Base-by-base conservation (phyloP, 768 basidiomycete species). In the Hygrophorus russula region DNA sequence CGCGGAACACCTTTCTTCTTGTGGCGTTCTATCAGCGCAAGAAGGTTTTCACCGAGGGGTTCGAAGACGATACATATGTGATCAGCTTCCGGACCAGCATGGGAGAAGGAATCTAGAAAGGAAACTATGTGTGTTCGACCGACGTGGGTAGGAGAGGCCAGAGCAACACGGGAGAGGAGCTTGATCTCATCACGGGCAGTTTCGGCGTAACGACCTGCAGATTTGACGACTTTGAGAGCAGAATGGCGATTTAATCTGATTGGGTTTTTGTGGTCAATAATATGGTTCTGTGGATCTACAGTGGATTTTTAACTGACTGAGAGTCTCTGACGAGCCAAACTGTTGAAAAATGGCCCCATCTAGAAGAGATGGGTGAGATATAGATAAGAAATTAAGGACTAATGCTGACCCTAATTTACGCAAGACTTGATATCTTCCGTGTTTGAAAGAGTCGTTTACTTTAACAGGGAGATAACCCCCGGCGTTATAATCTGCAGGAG, bases 151-250 rank as follows among this genome's bases (percentile, higher is more conserved):
- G 78, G 82, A 56, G 77, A 82, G 59, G 75, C 71, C 14, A 75
- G 70, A 42, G 75, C 69, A 4, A 93, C 82, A 51, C 80, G 80
- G 49, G 80, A 76, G 32, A 92, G 74, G 28, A 97, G 75, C 59
- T 91, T 88, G 61, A 98, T 97, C 65, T 98, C 94, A 60, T 98
- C 94, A 40, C 84, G 76, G 20, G 94, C 94, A 4, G 94, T 97
- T 59, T 97, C 93, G 47, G 91, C 88, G 64, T 98, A 98, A 51
- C 92, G 82, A 17, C 80, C 78, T 15, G 91, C 93, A 20, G 92
- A 94, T 65, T 94, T 94, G 63, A 93, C 88, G 44, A 96, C 82
- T 61, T 96, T 96, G 58, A 96, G 76, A 12, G 91, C 91, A 36
- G 89, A 89, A 61, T 92, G 91, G 33, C 75, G 69, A 27, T 74